These are phyloP conservation scores for Lophium mytilinum DNA, from an alignment of 495 filamentous ascomycete species.

Conservation along the genomic window DNA sequence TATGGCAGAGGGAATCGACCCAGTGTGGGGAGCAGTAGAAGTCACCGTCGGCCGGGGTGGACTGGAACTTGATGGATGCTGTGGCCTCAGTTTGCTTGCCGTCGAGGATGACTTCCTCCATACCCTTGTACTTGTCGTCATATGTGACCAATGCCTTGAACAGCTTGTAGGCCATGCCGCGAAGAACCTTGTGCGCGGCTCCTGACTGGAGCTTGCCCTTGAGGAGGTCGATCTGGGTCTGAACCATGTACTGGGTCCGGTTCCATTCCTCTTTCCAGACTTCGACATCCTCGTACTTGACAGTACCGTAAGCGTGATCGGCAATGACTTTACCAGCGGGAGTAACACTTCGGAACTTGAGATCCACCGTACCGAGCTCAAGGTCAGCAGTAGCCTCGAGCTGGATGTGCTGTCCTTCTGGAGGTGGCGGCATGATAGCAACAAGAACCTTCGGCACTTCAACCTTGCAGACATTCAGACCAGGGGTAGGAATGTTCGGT, in stretches of 20 bases:
- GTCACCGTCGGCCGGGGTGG: constrained; percentile 35
- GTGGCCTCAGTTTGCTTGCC: constrained; percentile 38
- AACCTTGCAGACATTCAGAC: constrained; percentile 36
- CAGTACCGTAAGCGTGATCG: constrained; percentile 33
- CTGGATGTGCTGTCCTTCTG: constrained; percentile 35
- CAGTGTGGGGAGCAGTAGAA: constrained; percentile 40
- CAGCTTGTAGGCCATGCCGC: constrained; percentile 43
- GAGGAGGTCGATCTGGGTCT: constrained; percentile 37
- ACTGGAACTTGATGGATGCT: constrained; percentile 37
- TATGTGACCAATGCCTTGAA: constrained; percentile 40
- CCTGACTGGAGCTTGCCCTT: constrained; percentile 35
- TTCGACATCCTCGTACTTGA: constrained; percentile 35
- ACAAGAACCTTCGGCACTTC: constrained; percentile 37
- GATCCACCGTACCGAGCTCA: constrained; percentile 25
- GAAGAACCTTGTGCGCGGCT: constrained; percentile 38
- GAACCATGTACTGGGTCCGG: constrained; percentile 37
- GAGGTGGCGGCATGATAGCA: constrained; percentile 31
- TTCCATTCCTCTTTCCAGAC: constrained; percentile 35
- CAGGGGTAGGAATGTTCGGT: constrained; percentile 30
- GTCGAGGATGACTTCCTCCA: constrained; percentile 41
- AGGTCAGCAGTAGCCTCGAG: constrained; percentile 38
- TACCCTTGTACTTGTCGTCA: constrained; percentile 34
- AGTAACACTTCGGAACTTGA: constrained; percentile 35
- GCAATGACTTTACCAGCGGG: constrained; percentile 33
- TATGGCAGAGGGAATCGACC: constrained; percentile 44